Conservation (phyloP, 2,329 filamentous ascomycete genomes). For the Parasarocladium wereldwijsianum region DNA sequence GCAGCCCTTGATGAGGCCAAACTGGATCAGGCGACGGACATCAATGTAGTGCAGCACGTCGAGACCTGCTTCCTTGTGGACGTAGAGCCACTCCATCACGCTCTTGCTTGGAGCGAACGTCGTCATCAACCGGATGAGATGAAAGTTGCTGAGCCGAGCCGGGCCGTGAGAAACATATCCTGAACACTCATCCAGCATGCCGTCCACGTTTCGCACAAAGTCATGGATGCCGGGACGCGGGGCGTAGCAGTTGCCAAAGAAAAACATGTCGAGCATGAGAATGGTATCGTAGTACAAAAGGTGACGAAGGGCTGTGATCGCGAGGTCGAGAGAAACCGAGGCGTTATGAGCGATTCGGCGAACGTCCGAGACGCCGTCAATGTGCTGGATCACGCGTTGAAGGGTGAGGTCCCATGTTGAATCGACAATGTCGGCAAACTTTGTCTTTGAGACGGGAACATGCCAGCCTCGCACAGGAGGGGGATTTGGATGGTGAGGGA, state of each 20-base stretch:
- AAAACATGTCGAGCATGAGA: constrained; percentile 84
- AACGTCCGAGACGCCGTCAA: constrained; percentile 85
- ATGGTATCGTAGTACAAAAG: constrained; percentile 88
- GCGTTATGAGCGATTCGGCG: constrained; percentile 73
- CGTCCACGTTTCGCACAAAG: constrained; percentile 61
- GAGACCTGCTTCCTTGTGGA: constrained; percentile 51
- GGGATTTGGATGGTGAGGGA: constrained; percentile 66
- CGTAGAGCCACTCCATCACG: constrained; percentile 75
- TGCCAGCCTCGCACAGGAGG: constrained; percentile 74
- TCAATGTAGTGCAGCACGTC: constrained; percentile 65
- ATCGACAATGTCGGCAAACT: constrained; percentile 47
- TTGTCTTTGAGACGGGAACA: constrained; percentile 66
- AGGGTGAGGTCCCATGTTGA: constrained; percentile 64
- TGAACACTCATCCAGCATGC: constrained; percentile 73
- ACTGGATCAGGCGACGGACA: constrained; percentile 82
- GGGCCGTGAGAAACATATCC: constrained; percentile 54
- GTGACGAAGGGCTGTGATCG: constrained; percentile 75
- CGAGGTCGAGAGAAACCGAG: constrained; percentile 74
- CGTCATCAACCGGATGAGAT: constrained; percentile 71
- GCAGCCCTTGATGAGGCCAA: constrained; percentile 89
- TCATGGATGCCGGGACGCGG: constrained; percentile 61
- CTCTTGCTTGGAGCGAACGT: constrained; percentile 70
- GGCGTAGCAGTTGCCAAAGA: constrained; percentile 84
- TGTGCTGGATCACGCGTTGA: constrained; percentile 64
- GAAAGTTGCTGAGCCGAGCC: constrained; percentile 38